These are phyloP conservation scores for Candida dajiaensis DNA, from an alignment of 805 yeast species.

Conservation along the genomic window DNA sequence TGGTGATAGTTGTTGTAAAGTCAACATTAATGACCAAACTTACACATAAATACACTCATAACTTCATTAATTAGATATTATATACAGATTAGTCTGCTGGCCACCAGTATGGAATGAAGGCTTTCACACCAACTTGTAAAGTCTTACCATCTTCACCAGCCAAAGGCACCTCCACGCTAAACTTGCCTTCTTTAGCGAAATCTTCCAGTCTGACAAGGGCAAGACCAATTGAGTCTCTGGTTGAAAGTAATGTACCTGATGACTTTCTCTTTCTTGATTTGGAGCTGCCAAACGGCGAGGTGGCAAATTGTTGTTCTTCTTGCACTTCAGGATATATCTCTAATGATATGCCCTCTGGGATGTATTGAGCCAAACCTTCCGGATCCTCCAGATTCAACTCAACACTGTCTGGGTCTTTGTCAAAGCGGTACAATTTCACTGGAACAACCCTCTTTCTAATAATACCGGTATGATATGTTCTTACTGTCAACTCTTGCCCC, in stretches of 20 bases:
- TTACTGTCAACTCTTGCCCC: slow-evolving; percentile 91
- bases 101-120: slow-evolving; percentile 72
- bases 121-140: slow-evolving; percentile 39
- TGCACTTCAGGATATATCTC: slow-evolving; percentile 17
- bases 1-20: no score
- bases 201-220: slow-evolving; percentile 50
- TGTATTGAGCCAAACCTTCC: slow-evolving; percentile 8
- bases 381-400: slow-evolving; percentile 10
- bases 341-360: slow-evolving; percentile 8
- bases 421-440: slow-evolving; percentile 29
- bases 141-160: slow-evolving; percentile 16
- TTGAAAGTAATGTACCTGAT: slow-evolving; percentile 56
- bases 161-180: slow-evolving; percentile 25
- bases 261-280: slow-evolving; percentile 29
- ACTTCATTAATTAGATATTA: neutral
- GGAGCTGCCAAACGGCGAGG: slow-evolving; percentile 36
- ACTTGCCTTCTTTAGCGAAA: slow-evolving; percentile 29
- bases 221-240: slow-evolving; percentile 57
- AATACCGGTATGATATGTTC: slow-evolving; percentile 78
- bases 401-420: slow-evolving; percentile 14
- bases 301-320: slow-evolving; percentile 14
- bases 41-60: neutral
- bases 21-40: no score
- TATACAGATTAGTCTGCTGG: slow-evolving; percentile 29
- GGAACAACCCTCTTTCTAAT: slow-evolving; percentile 84